Evolutionary conservation across 345 rosid species (phyloP), one percentile per base, ranked within the genome.

Genomic region (Viola odorata): DNA sequence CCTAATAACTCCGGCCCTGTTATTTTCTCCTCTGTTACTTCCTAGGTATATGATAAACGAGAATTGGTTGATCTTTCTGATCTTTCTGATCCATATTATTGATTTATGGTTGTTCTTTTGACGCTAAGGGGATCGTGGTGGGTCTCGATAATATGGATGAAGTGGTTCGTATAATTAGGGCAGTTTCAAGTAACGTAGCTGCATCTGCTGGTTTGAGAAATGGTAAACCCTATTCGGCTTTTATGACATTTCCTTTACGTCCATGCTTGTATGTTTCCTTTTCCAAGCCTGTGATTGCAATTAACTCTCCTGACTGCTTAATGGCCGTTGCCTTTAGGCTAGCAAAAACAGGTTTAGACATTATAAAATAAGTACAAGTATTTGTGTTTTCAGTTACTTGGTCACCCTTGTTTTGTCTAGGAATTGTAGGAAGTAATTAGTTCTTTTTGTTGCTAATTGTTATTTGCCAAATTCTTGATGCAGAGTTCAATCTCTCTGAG

Each of bases 91-190:
- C 12, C 53, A n/a, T 56, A 15, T n/a, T 5, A 36, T 47, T 45
- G 37, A 11, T 47, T 39, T 55, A 15, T 45, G 3, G 47, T 50
- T 63, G 59, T 53, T 69, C 16, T 45, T 8, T 67, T 23, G 70
- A 39, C 48, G 11, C 48, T 12, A 60, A 92, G 98, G 98, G 97
- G 59, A 84, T 92, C 73, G 79, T 83, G 69, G 75, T 74, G 57
- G 98, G 88, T 51, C 98, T 92, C 52, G 90, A 89, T 73, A 89
- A 87, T 72, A 62, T 87, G 74, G 95, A 89, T 69, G 75, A 70
- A 51, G 87, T 92, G 48, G 87, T 89, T 68, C 73, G 60, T 12
- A 76, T 84, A 49, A 80, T 89, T 63, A 85, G 65, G 77, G 79
- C 69, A 63, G 82, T 90, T 67, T 58, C 89, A 53, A 85, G 83